phyloP scores from a whole-genome alignment of 2,329 filamentous ascomycete genomes.

The Pleoardoris graminearum region DNA sequence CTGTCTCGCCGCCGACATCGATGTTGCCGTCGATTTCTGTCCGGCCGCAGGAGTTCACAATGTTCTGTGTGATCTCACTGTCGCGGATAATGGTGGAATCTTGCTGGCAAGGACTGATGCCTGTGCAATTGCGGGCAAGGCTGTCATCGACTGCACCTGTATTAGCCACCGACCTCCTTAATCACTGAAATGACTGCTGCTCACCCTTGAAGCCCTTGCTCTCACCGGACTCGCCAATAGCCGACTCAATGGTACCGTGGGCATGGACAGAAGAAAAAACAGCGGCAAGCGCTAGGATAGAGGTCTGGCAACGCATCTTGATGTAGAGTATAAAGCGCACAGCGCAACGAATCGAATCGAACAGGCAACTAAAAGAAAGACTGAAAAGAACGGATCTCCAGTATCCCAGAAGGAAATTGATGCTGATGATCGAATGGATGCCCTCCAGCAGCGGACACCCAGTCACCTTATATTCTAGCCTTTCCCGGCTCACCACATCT shows the following conservation, averaged over 20 bases:
- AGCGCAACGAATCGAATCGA: constrained; percentile 32
- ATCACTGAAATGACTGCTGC: background rate
- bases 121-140: constrained; percentile 44
- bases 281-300: constrained; percentile 36
- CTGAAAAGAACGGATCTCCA: constrained; percentile 17
- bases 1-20: constrained; percentile 45
- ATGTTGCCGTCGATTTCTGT: constrained; percentile 45
- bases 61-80: constrained; percentile 43
- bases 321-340: constrained; percentile 22
- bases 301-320: constrained; percentile 30
- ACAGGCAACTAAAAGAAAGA: constrained; percentile 19
- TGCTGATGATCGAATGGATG: constrained; percentile 3
- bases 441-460: background rate
- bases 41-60: constrained; percentile 44
- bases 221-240: constrained; percentile 31
- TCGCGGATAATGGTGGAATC: constrained; percentile 44
- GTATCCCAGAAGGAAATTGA: constrained; percentile 11
- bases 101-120: constrained; percentile 45
- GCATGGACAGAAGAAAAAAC: constrained; percentile 33
- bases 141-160: constrained; percentile 33
- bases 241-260: constrained; percentile 37
- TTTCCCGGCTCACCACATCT: background rate
- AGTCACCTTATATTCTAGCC: constrained; percentile 3
- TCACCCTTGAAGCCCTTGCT: constrained; percentile 41
- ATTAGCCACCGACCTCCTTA: constrained; percentile 1